Evolutionary conservation across 208 protist genomes (phyloP).

Genomic region (Wallacemonas collosoma): DNA sequence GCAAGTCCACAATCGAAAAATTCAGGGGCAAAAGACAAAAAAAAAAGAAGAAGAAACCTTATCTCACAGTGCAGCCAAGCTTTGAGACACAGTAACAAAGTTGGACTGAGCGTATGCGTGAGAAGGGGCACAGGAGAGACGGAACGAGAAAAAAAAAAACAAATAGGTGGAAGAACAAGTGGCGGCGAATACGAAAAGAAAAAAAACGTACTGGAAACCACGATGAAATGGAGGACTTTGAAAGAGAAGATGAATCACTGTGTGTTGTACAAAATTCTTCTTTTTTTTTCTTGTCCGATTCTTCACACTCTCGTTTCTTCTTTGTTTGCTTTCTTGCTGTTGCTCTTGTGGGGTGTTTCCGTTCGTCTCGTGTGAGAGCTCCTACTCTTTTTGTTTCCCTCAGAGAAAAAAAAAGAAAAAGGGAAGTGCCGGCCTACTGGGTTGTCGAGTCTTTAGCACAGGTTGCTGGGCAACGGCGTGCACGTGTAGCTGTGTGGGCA

Average conservation of each 20-base stretch:
- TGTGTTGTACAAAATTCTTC: not conserved
- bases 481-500: not conserved
- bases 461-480: not conserved
- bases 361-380: no score
- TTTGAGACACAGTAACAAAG: no score
- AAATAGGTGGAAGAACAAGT: not conserved
- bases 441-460: not conserved
- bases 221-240: not conserved
- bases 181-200: slow-evolving; percentile 5
- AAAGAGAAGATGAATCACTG: not conserved
- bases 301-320: not conserved
- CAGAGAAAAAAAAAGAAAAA: not conserved
- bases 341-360: no score
- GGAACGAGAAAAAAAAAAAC: no score
- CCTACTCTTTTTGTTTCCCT: not conserved
- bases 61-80: no score
- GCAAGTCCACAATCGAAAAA: no score
- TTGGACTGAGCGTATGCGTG: no score
- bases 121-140: no score
- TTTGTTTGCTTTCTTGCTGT: not conserved
- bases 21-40: no score
- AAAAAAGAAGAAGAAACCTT: no score
- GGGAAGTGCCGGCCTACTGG: not conserved
- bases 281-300: not conserved
- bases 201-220: not conserved